Conservation (phyloP, 768 basidiomycete species). For the Phylloporus arenicola region DNA sequence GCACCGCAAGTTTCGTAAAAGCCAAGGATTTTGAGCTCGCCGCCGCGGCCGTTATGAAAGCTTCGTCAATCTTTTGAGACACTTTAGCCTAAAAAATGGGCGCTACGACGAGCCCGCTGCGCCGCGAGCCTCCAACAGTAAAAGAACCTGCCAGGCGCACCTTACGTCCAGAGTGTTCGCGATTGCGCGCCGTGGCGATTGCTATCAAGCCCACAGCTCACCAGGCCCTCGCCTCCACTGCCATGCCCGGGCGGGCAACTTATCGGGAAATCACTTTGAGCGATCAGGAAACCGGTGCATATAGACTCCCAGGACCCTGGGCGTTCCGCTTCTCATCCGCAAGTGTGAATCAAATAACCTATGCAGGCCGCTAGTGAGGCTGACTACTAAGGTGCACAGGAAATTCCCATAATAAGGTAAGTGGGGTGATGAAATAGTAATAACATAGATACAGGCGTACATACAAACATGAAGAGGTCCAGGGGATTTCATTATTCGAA, state of each 20-base stretch:
- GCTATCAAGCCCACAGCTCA: neutral
- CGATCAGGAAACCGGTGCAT: neutral
- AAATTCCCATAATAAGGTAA: neutral
- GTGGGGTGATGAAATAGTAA: conserved; percentile 18
- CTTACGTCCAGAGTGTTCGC: neutral
- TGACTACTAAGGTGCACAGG: neutral
- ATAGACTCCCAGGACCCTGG: neutral
- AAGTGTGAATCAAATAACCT: neutral
- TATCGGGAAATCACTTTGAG: neutral
- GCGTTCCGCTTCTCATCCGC: conserved; percentile 1
- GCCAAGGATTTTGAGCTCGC: neutral
- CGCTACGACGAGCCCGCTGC: neutral
- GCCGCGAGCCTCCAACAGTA: neutral
- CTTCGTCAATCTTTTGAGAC: neutral
- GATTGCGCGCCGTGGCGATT: neutral
- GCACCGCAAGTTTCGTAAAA: neutral
- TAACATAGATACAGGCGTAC: conserved; percentile 17
- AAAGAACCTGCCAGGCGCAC: neutral
- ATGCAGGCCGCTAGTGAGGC: neutral
- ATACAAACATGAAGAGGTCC: conserved; percentile 1
- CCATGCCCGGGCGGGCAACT: neutral
- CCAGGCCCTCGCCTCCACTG: neutral
- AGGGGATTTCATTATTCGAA: neutral
- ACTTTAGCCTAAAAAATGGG: neutral
- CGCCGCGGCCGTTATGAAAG: no score